These are phyloP conservation scores for Cercospora nicotianae DNA, from an alignment of 2,329 filamentous ascomycete genomes.

Conservation along the genomic window DNA sequence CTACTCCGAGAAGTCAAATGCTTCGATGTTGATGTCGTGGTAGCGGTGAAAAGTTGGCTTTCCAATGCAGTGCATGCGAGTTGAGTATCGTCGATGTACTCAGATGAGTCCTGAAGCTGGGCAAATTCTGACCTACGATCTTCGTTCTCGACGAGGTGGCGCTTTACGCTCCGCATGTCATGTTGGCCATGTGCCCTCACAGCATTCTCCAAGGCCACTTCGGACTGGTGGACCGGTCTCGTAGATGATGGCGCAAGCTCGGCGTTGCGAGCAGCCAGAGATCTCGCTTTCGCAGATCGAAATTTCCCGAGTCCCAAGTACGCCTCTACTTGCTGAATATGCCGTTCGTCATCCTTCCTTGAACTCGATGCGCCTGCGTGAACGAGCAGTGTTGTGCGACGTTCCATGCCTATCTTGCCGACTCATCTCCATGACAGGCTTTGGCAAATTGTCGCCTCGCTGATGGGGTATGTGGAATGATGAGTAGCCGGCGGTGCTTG, in stretches of 20 bases:
- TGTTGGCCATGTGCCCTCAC: background rate
- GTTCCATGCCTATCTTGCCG: conserved; percentile 15
- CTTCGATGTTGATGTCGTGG: conserved; percentile 14
- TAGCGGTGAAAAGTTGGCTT: conserved; percentile 43
- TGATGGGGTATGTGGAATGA: background rate
- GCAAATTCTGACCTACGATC: background rate
- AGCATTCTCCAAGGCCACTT: background rate
- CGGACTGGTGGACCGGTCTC: background rate
- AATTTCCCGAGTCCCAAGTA: conserved; percentile 35
- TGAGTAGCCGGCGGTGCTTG: background rate
- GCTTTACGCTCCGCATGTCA: background rate
- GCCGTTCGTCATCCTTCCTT: conserved; percentile 45
- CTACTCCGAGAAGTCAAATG: background rate
- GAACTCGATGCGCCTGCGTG: conserved; percentile 49
- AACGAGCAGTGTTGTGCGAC: conserved; percentile 40
- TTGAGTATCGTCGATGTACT: conserved; percentile 47
- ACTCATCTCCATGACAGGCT: conserved; percentile 14
- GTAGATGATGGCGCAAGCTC: conserved; percentile 30
- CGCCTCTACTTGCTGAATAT: conserved; percentile 42
- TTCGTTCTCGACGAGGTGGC: background rate
- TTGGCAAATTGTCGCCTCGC: background rate
- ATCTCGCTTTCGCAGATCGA: background rate
- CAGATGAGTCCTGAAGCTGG: conserved; percentile 17
- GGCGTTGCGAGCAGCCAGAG: background rate
- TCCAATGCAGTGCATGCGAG: conserved; percentile 43